These are phyloP conservation scores for Cryptosporidium tyzzeri DNA, from an alignment of 169 alveolate species.

Conservation along the genomic window DNA sequence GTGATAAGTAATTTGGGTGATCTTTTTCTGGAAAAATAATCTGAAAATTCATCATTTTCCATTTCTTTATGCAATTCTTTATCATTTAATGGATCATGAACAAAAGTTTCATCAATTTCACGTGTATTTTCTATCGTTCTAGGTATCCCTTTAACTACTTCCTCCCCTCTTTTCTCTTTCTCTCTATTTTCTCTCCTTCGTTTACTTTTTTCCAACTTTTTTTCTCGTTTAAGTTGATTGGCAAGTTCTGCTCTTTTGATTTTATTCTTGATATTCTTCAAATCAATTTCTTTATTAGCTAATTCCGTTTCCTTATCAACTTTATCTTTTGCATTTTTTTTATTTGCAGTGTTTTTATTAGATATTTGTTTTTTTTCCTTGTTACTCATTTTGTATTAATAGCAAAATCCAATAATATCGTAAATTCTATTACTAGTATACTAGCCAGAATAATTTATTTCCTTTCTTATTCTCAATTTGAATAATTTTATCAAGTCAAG, in stretches of 20 bases:
- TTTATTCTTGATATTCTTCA: slow-evolving; percentile 40
- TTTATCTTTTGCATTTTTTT: neutral
- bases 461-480: neutral
- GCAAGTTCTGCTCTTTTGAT: slow-evolving; percentile 39
- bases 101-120: slow-evolving; percentile 76
- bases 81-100: slow-evolving; percentile 81
- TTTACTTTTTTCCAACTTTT: slow-evolving; percentile 46
- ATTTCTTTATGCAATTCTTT: slow-evolving; percentile 89
- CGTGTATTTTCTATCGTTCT: slow-evolving; percentile 78
- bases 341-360: neutral
- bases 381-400: neutral
- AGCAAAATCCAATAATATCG: neutral
- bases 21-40: slow-evolving; percentile 86
- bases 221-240: slow-evolving; percentile 27
- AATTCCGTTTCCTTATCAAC: neutral
- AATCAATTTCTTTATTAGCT: neutral
- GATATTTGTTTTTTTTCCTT: neutral
- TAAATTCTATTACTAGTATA: neutral
- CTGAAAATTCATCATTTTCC: slow-evolving; percentile 91
- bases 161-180: slow-evolving; percentile 62
- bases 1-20: slow-evolving; percentile 92
- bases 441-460: neutral
- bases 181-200: slow-evolving; percentile 66
- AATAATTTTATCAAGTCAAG: neutral
- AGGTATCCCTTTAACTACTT: slow-evolving; percentile 65